Base-by-base conservation (phyloP, 371 early-diverging fungal genomes). In the Lichtheimia ornata region DNA sequence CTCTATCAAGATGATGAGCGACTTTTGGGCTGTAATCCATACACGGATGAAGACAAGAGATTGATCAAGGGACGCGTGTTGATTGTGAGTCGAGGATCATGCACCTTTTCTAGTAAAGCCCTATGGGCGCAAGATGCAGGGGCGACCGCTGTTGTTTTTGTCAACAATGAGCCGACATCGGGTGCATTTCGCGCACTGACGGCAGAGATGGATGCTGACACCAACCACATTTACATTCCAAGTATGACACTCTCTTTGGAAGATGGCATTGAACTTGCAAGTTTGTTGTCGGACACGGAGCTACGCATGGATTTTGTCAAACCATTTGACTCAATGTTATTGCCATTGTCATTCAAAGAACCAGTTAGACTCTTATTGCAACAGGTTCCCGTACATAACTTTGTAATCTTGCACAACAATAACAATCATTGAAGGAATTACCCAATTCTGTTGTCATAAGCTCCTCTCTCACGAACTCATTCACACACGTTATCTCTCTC, bases 81-180 rank as follows among this genome's bases (percentile, higher is more conserved):
- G 35, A 57, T 84, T 0, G 67, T 85, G 0, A 70, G 76, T 41
- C 70, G 84, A n/a, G 83, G 85, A 0, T 58, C 56, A 17, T 85
- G 85, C 64, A 62, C 65, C 3, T 85, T 85, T 59, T 62, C 71
- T 9, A 61, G 72, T 7, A 84, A 85, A 62, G 77, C 68, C 1
- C 47, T 63, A 11, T 65, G 70, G 53, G 84, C 84, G 0, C 83
- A 85, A 49, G 65, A 63, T 13, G 82, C 83, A 0, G 82, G 80
- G 0, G 85, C 85, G 2, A 42, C 63, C 1, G 81, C 74, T 0
- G 76, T 85, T 0, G 58, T 85, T 27, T 74, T 76, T 51, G 59
- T 80, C 13, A 72, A 72, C 49, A 65, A 55, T 28, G 53, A 65
- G 14, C 25, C 13, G 5, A 58, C 52, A 13, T 27, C 54, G 18